Percentiles rank a stretch among this genome's conserved stretches.
phyloP scores from a whole-genome alignment of 441 rosid species.

The Populus trichocarpa region DNA sequence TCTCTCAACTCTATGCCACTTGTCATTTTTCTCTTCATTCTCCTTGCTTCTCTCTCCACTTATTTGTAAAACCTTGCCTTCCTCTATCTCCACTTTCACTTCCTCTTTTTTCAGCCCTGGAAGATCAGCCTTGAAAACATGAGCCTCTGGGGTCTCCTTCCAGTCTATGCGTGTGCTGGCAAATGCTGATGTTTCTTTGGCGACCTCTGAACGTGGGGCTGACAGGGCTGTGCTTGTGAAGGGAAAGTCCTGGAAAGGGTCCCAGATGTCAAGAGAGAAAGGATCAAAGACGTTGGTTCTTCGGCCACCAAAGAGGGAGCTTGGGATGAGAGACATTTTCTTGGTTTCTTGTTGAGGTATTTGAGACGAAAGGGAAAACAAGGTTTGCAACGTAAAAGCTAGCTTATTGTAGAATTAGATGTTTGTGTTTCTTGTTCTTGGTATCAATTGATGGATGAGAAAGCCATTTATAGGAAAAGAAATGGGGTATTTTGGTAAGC shows the following conservation, averaged over 20 bases:
- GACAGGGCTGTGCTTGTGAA: neutral
- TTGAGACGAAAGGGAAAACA: neutral
- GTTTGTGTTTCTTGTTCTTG: neutral
- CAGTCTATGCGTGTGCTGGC: conserved; percentile 31
- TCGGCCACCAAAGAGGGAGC: too few relatives aligned
- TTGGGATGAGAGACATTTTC: too few relatives aligned
- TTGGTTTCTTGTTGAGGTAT: neutral
- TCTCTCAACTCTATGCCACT: conserved; percentile 34
- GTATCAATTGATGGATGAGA: neutral
- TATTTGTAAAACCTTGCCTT: conserved; percentile 28
- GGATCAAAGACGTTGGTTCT: too few relatives aligned
- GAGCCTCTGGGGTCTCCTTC: conserved; percentile 36
- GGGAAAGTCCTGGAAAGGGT: neutral
- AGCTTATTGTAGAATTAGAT: too few relatives aligned
- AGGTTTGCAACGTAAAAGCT: neutral
- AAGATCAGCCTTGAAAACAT: conserved; percentile 17
- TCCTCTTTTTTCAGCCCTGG: too few relatives aligned
- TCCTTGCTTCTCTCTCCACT: conserved; percentile 29
- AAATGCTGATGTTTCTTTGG: conserved; percentile 15
- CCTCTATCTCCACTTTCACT: too few relatives aligned
- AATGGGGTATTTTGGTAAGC: neutral
- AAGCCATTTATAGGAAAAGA: neutral
- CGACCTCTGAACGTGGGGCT: neutral
- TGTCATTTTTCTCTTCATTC: conserved; percentile 23
- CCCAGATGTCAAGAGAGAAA: too few relatives aligned